Evolutionary conservation across 805 yeast genomes (phyloP), one percentile per base, ranked within the genome.

Genomic region (Naumovozyma baii): DNA sequence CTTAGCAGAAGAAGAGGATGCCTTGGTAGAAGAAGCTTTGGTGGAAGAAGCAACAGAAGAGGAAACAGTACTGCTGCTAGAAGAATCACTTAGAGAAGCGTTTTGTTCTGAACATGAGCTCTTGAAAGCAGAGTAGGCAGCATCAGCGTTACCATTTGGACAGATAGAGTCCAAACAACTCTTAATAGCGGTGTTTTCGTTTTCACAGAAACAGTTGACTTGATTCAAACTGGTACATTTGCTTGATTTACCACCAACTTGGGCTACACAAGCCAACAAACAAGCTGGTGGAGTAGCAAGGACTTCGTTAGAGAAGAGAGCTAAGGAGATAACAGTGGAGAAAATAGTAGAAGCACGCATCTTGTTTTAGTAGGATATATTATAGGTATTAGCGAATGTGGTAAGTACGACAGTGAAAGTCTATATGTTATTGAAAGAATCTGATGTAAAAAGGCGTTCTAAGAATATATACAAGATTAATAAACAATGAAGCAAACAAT

Each of bases 241-340:
- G 32, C 74, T 62, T 13, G 78, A 70, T 4, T 51, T 45, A 59
- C 73, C 73, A 46, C 72, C 68, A 40, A 82, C 88, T 54, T 75
- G 71, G 41, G 85, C 73, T 43, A 83, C 90, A 74, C 95, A 86
- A 31, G 95, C 94, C 61, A 87, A 70, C 49, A 87, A 66, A 70
- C 95, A 87, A 30, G 96, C 95, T 44, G 96, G 95, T 38, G 95
- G 92, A 40, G 90, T 70, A 39, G 83, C 80, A 34, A 76, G 73
- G 22, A 72, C 70, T 37, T 52, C 49, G 10, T 42, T 41, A n/a
- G 59, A 42, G 31, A 57, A 45, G 22, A 54, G 36, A 34, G 55
- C 59, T 25, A 55, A 29, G 34, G 62, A 51, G 18, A 51, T 38
- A 33, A 47, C 51, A 17, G 60, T 36, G 35, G 61, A 51, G 20